Conservation (phyloP, 257 asterid species). For the Ocimum tenuiflorum region DNA sequence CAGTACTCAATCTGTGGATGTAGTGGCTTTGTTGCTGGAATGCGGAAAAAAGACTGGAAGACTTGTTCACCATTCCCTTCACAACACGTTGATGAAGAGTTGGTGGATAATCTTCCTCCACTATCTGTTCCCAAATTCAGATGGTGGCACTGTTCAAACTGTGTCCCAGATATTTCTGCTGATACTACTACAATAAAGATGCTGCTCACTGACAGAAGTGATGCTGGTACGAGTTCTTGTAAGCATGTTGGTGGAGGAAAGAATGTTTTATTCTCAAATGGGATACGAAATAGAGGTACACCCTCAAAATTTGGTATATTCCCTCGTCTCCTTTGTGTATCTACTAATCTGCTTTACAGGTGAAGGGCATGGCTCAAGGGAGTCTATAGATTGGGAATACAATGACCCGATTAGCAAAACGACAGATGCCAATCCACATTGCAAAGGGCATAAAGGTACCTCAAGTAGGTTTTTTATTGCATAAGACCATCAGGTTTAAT, state of each 20-base stretch:
- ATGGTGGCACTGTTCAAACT: constrained; percentile 63
- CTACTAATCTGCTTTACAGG: constrained; percentile 15
- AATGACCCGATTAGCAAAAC: constrained; percentile 5
- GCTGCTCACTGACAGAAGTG: constrained; percentile 5
- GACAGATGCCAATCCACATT: background rate
- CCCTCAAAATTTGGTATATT: background rate
- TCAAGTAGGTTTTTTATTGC: constrained; percentile 16
- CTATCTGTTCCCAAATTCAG: constrained; percentile 41
- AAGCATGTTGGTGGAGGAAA: constrained; percentile 1
- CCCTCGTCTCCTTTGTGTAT: background rate
- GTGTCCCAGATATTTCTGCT: constrained; percentile 23
- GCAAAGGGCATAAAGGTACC: constrained; percentile 8
- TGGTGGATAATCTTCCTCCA: constrained; percentile 34
- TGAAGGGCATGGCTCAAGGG: constrained; percentile 12
- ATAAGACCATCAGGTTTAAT: background rate
- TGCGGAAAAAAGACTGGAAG: constrained; percentile 39
- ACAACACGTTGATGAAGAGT: constrained; percentile 11
- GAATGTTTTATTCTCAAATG: constrained; percentile 11
- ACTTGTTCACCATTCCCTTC: constrained; percentile 38
- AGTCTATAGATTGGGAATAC: background rate
- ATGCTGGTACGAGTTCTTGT: constrained; percentile 18
- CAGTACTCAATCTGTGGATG: constrained; percentile 20
- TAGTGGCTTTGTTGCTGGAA: constrained; percentile 58
- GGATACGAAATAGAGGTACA: constrained; percentile 20
- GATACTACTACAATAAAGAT: constrained; percentile 14